A percentile compares a stretch with the other conserved stretches of the same genome.
These are phyloP conservation scores for Ophiocordyceps australis DNA, from an alignment of 2,329 filamentous ascomycete species.

Conservation along the genomic window DNA sequence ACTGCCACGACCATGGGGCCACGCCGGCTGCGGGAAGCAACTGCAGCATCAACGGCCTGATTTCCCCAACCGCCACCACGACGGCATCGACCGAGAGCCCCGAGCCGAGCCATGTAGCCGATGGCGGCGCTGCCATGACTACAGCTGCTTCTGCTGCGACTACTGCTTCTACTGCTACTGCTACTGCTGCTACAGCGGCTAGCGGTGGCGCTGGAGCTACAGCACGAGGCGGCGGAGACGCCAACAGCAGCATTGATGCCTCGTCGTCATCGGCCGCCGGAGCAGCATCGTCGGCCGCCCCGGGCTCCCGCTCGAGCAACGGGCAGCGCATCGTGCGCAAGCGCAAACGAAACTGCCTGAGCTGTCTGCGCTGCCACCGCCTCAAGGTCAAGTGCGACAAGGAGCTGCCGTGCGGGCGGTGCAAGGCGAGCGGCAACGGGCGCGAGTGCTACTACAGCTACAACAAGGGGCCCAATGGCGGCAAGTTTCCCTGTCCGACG, in stretches of 20 bases:
- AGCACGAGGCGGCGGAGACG: constrained; percentile 1
- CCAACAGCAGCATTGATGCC: not conserved
- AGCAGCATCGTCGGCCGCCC: no score
- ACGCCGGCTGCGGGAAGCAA: constrained; percentile 2
- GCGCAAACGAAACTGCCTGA: constrained; percentile 16
- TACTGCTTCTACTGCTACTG: no score
- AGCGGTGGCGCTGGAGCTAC: no score
- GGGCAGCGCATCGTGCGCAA: constrained; percentile 11
- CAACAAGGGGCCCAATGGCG: constrained; percentile 16
- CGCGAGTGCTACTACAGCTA: constrained; percentile 17
- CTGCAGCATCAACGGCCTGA: constrained; percentile 6
- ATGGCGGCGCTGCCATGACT: no score
- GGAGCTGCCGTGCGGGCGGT: constrained; percentile 15
- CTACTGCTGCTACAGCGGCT: no score
- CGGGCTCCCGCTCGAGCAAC: not conserved
- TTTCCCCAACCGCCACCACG: constrained; percentile 10
- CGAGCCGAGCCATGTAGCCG: constrained; percentile 5
- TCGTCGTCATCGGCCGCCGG: not conserved
- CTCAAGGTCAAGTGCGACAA: constrained; percentile 20
- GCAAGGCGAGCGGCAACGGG: constrained; percentile 14
- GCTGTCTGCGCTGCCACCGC: constrained; percentile 15
- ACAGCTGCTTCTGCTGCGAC: no score
- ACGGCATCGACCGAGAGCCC: constrained; percentile 11
- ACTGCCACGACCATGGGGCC: constrained; percentile 1
- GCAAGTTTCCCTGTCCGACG: constrained; percentile 14